Conservation (phyloP, 2,329 filamentous ascomycete species). For the Emmonsiellopsis sp. region DNA sequence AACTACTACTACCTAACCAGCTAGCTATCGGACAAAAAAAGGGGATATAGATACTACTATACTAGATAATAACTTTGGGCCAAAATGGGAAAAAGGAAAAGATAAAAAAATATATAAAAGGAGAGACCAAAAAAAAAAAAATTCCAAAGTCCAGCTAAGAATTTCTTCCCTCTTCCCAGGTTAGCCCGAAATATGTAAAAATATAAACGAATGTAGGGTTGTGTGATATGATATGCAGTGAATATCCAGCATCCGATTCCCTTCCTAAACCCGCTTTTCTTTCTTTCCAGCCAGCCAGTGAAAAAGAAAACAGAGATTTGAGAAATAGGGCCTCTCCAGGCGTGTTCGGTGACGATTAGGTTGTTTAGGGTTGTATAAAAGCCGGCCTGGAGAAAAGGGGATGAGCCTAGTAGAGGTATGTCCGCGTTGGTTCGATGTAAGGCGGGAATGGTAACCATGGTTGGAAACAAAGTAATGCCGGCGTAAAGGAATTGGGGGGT, state of each 20-base stretch:
- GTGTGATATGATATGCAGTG: background rate
- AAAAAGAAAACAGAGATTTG: constrained; percentile 2
- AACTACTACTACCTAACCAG: background rate
- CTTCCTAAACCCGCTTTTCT: constrained; percentile 8
- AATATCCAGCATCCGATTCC: constrained; percentile 43
- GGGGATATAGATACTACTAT: background rate
- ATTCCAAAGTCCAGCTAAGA: background rate
- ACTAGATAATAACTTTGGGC: constrained; percentile 4
- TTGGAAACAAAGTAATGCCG: too few species aligned
- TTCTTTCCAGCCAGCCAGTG: constrained; percentile 20
- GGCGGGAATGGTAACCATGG: constrained; percentile 6
- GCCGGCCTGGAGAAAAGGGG: constrained; percentile 45
- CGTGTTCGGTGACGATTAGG: constrained; percentile 9
- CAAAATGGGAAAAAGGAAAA: constrained; percentile 10
- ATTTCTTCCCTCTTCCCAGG: background rate
- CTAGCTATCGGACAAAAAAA: background rate
- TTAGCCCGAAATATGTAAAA: constrained; percentile 21
- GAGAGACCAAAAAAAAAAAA: constrained; percentile 5
- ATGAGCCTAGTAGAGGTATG: constrained; percentile 39
- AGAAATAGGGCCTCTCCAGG: constrained; percentile 26
- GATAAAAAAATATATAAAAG: constrained; percentile 14
- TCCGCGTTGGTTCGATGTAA: constrained; percentile 10
- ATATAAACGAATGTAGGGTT: constrained; percentile 7
- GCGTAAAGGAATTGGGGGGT: too few species aligned
- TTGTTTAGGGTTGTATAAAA: constrained; percentile 13